Evolutionary conservation across 1,284 basidiomycete species (phyloP), one percentile per base, ranked within the genome.

Genomic region (Ganoderma lingzhi): DNA sequence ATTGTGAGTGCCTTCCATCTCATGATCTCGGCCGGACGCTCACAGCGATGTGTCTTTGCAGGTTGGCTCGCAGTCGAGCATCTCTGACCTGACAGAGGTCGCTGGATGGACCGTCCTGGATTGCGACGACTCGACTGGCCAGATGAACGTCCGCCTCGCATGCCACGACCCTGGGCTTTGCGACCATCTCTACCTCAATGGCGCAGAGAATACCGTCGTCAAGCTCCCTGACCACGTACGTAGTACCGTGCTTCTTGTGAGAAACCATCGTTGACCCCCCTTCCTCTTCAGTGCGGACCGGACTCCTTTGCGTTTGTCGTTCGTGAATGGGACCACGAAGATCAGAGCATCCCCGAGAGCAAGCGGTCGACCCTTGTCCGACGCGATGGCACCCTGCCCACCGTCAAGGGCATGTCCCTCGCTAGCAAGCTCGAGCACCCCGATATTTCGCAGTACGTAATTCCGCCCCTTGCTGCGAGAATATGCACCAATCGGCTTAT

Each of bases 81-180:
- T 88, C 61, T 83, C 85, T 3, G 87, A 89, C 73, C 84, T 88
- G 61, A 88, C 87, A 0, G 60, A 76, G 6, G 85, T 85, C 3
- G 85, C 84, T 28, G 86, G 86, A 41, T 88, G 87, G 87, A 77
- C 81, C 10, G 85, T 88, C 58, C 70, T 86, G 37, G 79, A 76
- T 61, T 88, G 87, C 73, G 78, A 83, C 48, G 70, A 82, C 4
- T 76, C 79, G 55, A 71, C 76, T 1, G 72, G 78, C 8, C 64
- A 76, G 14, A 86, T 87, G 70, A 80, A 84, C 60, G 82, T 88
- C 59, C 83, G 84, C 6, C 77, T 86, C n/a, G 84, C 86, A 1
- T 88, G 87, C 74, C 78, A 67, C 10, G 76, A 74, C 56, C 78
- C 79, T 19, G 12, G 28, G 6, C 51, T 28, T 2, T 89, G 87